These are phyloP conservation scores for Schizochytrium sp. DNA, from an alignment of 108 stramenopile species.

Conservation along the genomic window DNA sequence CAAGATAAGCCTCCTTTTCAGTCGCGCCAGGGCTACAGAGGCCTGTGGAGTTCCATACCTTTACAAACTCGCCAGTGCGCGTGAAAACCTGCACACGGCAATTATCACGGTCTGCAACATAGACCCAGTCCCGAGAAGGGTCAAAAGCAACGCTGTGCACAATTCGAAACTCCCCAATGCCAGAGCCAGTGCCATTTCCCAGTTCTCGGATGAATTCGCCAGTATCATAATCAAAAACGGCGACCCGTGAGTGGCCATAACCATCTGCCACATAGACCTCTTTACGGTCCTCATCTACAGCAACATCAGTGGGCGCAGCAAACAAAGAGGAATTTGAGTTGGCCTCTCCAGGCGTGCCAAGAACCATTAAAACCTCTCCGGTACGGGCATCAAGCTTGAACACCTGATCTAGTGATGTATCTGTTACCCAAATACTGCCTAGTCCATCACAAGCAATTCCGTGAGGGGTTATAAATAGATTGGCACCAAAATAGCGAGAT, in stretches of 20 bases:
- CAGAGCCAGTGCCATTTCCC: not conserved
- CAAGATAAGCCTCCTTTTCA: not conserved
- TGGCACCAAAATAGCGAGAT: not conserved
- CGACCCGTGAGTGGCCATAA: not conserved
- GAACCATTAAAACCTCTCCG: not conserved
- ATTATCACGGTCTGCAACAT: slow-evolving; percentile 46
- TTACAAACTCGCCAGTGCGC: not conserved
- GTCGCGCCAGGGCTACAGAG: not conserved
- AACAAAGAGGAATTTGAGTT: not conserved
- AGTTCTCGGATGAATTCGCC: not conserved
- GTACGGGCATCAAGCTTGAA: not conserved
- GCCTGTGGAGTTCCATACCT: not conserved
- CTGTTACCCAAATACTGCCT: slow-evolving; percentile 29
- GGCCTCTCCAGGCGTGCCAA: slow-evolving; percentile 11
- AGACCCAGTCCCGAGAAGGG: not conserved
- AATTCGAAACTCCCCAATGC: not conserved
- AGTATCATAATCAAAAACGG: slow-evolving; percentile 24
- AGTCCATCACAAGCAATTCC: not conserved
- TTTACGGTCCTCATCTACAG: not conserved
- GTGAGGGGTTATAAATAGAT: slow-evolving; percentile 27
- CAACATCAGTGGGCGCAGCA: slow-evolving; percentile 11
- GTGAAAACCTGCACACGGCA: slow-evolving; percentile 37
- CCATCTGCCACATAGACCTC: slow-evolving; percentile 45
- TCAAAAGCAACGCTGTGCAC: slow-evolving; percentile 31
- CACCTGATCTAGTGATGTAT: slow-evolving; percentile 1